These are phyloP conservation scores for Symmetrospora coprosmae DNA, from an alignment of 768 basidiomycete species.

Conservation along the genomic window DNA sequence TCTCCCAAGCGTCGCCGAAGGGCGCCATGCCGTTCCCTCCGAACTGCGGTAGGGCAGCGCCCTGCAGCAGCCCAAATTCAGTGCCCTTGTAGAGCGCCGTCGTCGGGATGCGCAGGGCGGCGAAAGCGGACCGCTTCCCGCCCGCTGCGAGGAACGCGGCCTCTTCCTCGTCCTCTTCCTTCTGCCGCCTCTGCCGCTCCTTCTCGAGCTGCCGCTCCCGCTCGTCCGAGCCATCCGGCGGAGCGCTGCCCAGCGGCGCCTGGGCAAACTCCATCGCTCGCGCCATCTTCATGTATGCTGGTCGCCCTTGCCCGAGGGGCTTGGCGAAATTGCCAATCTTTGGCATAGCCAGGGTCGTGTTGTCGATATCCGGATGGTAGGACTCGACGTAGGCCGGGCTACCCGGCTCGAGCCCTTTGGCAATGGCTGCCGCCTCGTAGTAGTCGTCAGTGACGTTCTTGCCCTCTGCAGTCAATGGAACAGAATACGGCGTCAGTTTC, in stretches of 20 bases:
- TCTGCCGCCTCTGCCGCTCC: neutral
- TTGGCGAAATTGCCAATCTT: conserved; percentile 9
- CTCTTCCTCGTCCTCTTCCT: conserved; percentile 17
- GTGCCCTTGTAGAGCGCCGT: neutral
- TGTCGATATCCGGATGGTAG: conserved; percentile 43
- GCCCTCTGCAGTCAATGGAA: conserved; percentile 53
- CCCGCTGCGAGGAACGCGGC: too few relatives aligned
- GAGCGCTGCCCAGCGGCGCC: neutral
- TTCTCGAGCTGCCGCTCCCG: conserved; percentile 3
- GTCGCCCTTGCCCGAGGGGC: neutral
- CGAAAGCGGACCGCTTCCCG: neutral
- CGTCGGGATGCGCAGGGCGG: neutral
- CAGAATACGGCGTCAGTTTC: neutral
- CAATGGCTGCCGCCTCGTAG: conserved; percentile 68
- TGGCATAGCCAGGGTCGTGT: conserved; percentile 16
- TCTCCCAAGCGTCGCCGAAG: conserved; percentile 15
- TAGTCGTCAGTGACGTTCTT: conserved; percentile 91
- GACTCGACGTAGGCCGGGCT: conserved; percentile 69
- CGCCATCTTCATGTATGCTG: conserved; percentile 1
- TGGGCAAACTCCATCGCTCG: conserved; percentile 4
- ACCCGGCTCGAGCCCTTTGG: conserved; percentile 67
- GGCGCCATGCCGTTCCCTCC: conserved; percentile 12
- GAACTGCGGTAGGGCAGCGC: conserved; percentile 8
- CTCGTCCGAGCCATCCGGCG: neutral
- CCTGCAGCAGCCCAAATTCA: neutral